Conservation (phyloP, 345 rosid species). For the Iberis pinnata region DNA sequence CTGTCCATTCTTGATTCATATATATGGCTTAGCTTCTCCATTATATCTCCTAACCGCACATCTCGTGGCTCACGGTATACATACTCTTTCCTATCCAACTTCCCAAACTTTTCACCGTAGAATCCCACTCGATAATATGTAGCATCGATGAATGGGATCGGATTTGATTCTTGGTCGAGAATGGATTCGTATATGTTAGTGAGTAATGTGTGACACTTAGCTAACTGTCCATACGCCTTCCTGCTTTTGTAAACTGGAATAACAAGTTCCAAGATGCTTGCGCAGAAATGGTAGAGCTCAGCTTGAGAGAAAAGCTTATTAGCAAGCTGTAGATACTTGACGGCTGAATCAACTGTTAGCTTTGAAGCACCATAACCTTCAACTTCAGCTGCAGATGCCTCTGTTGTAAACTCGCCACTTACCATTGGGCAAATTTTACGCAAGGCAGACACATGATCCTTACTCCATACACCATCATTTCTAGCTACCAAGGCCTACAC, state of each 20-base stretch:
- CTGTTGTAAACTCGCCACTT: conserved; percentile 74
- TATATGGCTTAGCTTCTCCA: conserved; percentile 97
- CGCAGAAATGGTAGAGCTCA: conserved; percentile 95
- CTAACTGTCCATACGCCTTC: conserved; percentile 92
- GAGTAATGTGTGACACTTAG: conserved; percentile 86
- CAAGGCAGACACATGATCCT: conserved; percentile 74
- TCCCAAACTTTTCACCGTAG: conserved; percentile 86
- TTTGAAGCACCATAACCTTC: conserved; percentile 99
- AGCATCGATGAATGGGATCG: conserved; percentile 92
- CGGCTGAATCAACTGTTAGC: conserved; percentile 98
- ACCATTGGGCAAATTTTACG: conserved; percentile 96
- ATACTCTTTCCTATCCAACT: conserved; percentile 75
- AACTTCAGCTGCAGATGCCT: conserved; percentile 98
- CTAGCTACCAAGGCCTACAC: conserved; percentile 85
- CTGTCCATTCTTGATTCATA: conserved; percentile 93
- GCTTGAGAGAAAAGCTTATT: conserved; percentile 96
- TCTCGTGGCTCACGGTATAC: conserved; percentile 96
- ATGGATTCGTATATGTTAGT: conserved; percentile 84
- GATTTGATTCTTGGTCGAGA: conserved; percentile 93
- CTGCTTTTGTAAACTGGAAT: conserved; percentile 96
- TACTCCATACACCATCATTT: conserved; percentile 98
- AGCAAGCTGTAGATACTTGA: conserved; percentile 91
- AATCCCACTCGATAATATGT: conserved; percentile 99
- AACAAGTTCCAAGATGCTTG: conserved; percentile 91
- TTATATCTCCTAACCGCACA: conserved; percentile 94